These are phyloP conservation scores for Dioscorea alata DNA, from an alignment of 106 monocot genomes.

Conservation along the genomic window DNA sequence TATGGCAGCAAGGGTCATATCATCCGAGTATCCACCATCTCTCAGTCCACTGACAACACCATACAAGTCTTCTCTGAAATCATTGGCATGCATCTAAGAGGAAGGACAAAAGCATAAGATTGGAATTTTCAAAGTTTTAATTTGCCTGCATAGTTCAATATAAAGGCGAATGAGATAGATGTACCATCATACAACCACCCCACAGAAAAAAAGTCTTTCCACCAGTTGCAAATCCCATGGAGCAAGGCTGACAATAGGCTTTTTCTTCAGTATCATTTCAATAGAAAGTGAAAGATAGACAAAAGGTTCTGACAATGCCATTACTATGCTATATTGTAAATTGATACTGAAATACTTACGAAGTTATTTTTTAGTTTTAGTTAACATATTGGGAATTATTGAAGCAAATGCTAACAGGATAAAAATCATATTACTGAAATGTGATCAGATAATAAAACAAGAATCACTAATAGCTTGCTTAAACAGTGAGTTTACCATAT, in stretches of 20 bases:
- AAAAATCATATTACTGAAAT: too few relatives aligned
- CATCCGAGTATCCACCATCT: constrained; percentile 98
- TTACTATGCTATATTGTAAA: too few relatives aligned
- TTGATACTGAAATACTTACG: neutral
- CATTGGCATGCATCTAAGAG: constrained; percentile 97
- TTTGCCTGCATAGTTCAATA: neutral
- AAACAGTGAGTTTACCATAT: constrained; percentile 59
- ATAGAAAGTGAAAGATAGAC: neutral
- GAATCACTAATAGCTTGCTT: too few relatives aligned
- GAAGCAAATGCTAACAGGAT: too few relatives aligned
- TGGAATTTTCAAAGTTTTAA: neutral
- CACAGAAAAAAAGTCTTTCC: constrained; percentile 96
- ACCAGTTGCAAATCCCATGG: constrained; percentile 99
- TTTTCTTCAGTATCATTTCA: constrained; percentile 1
- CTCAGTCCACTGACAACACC: constrained; percentile 82
- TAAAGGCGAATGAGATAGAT: neutral
- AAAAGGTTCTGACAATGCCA: too few relatives aligned
- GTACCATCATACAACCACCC: constrained; percentile 99
- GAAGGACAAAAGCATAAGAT: constrained; percentile 9
- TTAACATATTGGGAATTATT: too few relatives aligned
- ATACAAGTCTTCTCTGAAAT: constrained; percentile 78
- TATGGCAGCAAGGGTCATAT: constrained; percentile 98
- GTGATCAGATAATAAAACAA: too few relatives aligned
- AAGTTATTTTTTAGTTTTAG: neutral
- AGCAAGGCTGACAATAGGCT: constrained; percentile 81